Evolutionary conservation across 73 alveolate genomes (phyloP), one percentile per base, ranked within the genome.

Genomic region (Paramecium sonneborni): DNA sequence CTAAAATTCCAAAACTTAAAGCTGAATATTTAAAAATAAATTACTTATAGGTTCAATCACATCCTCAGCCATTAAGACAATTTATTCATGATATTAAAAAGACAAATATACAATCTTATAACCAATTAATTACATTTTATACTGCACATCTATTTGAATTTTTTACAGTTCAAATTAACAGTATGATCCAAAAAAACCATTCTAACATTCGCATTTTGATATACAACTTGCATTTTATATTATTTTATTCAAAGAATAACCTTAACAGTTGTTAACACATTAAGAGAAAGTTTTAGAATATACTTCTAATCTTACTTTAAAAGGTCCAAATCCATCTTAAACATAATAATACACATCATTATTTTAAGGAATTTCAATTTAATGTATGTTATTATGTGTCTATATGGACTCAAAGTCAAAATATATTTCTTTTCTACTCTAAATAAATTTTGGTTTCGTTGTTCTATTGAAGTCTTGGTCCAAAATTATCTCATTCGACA

Each of bases 201-300:
- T 35, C 57, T 30, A 34, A 72, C 86, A 72, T 35, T 72, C 32
- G 6, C 86, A 72, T 38, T 72, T 28, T 12, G 35, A 34, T 1
- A 28, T 34, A 18, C 86, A 72, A 15, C 18, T 14, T 15, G 86
- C 38, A 23, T 30, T 28, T 35, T 23, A 18, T 15, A 24, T 34
- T 12, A 34, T 35, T 72, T 34, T 20, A 35, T 32, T 38, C 5
- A 72, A 20, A 28, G 38, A 38, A 72, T 34, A 72, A 72, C 86
- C 86, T n/a, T 72, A 72, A 38, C 86, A 72, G 55, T 72, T 38
- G 57, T 72, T 72, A n/a, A 72, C 20, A 72, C 86, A 72, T 12
- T 58, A 32, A 21, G 86, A 72, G 35, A 11, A 28, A 3, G 35
- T 18, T 72, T 72, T 72, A 4, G 58, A 30, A 38, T 72, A 72